Percentiles rank a stretch among this genome's conserved stretches.
Evolutionary conservation across 75 land plant species (phyloP).

Genomic region (Adiantum capillusveneris): DNA sequence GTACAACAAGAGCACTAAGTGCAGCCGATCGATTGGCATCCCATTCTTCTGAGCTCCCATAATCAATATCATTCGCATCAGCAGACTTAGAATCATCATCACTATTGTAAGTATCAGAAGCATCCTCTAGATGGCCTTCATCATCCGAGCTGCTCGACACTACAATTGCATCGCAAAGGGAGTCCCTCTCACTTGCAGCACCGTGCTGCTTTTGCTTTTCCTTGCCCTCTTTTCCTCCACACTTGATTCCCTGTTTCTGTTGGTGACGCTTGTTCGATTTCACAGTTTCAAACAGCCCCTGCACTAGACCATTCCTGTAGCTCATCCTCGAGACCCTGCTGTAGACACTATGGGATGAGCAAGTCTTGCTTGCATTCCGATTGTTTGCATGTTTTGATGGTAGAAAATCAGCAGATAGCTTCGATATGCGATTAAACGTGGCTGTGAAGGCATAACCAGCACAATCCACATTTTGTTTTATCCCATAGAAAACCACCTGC

Average conservation of each 20-base stretch:
- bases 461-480: slow-evolving; percentile 17
- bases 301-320: slow-evolving; percentile 12
- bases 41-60: too few species aligned
- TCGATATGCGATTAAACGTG: slow-evolving; percentile 14
- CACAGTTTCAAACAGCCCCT: slow-evolving; percentile 6
- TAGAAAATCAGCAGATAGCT: slow-evolving; percentile 6
- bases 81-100: neutral
- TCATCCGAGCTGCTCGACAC: neutral
- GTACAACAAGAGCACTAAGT: slow-evolving; percentile 4
- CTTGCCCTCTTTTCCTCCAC: neutral
- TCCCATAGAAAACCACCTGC: slow-evolving; percentile 23
- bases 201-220: neutral
- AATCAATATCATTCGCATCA: too few species aligned
- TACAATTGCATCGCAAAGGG: neutral
- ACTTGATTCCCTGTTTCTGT: neutral
- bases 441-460: slow-evolving; percentile 22
- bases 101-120: neutral
- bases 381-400: slow-evolving; percentile 6
- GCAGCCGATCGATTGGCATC: neutral
- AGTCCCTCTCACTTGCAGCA: neutral
- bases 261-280: neutral
- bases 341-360: slow-evolving; percentile 1
- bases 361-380: neutral
- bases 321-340: slow-evolving; percentile 12
- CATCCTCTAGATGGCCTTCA: neutral